Conservation (phyloP, 306 rosid species). For the Sechiopsis laciniata region DNA sequence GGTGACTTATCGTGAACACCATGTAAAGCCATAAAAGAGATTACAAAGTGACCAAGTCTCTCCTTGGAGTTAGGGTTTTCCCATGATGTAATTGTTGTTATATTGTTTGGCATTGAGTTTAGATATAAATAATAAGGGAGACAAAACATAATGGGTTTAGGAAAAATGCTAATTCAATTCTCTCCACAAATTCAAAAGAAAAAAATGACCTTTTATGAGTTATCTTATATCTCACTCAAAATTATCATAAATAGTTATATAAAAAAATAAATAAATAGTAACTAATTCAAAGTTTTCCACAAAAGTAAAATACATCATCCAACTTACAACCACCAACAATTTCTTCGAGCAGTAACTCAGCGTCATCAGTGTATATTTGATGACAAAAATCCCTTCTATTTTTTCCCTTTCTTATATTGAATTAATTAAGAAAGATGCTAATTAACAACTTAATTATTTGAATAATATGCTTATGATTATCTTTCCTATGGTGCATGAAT, state of each 20-base stretch:
- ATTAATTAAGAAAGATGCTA: slow-evolving; percentile 15
- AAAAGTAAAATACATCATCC: not conserved
- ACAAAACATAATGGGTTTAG: slow-evolving; percentile 17
- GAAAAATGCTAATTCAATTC: not conserved
- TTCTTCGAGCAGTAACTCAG: no score
- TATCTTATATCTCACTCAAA: not conserved
- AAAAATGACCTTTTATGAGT: not conserved
- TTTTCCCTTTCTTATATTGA: not conserved
- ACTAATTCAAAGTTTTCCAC: not conserved
- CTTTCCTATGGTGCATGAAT: slow-evolving; percentile 12
- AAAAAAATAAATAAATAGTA: not conserved
- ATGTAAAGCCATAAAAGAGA: slow-evolving; percentile 17
- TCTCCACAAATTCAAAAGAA: not conserved
- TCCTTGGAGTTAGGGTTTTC: slow-evolving; percentile 6
- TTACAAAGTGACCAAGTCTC: slow-evolving; percentile 8
- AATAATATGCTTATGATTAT: slow-evolving; percentile 5
- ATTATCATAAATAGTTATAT: not conserved
- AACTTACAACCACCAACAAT: not conserved
- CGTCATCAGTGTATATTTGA: no score
- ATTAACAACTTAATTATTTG: slow-evolving; percentile 6
- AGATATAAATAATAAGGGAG: slow-evolving; percentile 11
- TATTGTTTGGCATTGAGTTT: slow-evolving; percentile 19
- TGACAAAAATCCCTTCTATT: not conserved
- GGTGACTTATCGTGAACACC: slow-evolving; percentile 2
- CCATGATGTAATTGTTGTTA: slow-evolving; percentile 12